phyloP scores from a whole-genome alignment of 306 rosid species.

The Abrus precatorius region DNA sequence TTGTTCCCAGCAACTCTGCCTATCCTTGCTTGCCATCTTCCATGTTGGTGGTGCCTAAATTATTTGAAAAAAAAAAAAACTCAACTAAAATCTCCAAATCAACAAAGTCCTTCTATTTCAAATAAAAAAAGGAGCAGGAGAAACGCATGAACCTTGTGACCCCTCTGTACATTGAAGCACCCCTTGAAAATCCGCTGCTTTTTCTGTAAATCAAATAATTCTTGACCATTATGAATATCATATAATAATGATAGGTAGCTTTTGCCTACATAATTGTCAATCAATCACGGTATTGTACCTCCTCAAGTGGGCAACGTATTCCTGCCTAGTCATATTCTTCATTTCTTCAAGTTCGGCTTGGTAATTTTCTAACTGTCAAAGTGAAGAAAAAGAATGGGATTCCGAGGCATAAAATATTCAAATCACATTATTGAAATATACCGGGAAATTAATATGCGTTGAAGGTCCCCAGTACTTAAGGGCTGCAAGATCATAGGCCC shows the following conservation, averaged over 20 bases:
- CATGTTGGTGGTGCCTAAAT: constrained; percentile 95
- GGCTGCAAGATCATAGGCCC: constrained; percentile 98
- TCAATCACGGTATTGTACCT: constrained; percentile 56
- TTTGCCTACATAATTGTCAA: background rate
- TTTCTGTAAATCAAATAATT: constrained; percentile 65
- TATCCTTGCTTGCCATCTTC: constrained; percentile 99
- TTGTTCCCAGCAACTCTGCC: constrained; percentile 99
- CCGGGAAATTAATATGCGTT: constrained; percentile 92
- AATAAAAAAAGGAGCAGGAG: background rate
- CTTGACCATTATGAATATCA: constrained; percentile 2
- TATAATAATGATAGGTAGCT: background rate
- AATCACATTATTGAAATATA: constrained; percentile 29
- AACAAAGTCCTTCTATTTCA: background rate
- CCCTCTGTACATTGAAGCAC: constrained; percentile 97
- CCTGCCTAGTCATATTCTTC: constrained; percentile 97
- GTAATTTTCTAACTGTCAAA: constrained; percentile 80
- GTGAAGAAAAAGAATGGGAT: background rate
- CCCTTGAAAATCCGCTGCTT: constrained; percentile 98
- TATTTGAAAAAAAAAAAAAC: constrained; percentile 17
- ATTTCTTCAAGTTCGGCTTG: constrained; percentile 78
- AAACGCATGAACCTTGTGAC: constrained; percentile 80
- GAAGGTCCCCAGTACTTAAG: constrained; percentile 98
- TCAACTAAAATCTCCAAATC: constrained; percentile 9
- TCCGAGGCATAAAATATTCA: background rate
- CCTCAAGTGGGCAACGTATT: constrained; percentile 95